Percentiles rank a stretch among this genome's conserved stretches.
These are phyloP conservation scores for Yamadazyma phyllophila DNA, from an alignment of 805 yeast species.

Conservation along the genomic window DNA sequence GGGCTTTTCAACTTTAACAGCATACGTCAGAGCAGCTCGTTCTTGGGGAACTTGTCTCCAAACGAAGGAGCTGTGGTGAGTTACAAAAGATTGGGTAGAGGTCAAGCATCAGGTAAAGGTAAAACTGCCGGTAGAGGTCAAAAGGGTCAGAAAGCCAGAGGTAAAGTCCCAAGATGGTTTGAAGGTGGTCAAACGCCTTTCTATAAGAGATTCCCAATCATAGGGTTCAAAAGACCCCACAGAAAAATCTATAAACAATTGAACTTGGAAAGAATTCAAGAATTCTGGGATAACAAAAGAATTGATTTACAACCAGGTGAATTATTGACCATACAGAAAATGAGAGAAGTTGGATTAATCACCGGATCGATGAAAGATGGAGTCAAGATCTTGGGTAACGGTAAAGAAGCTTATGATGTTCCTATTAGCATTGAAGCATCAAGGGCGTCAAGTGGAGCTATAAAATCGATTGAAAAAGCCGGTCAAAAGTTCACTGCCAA, in stretches of 20 bases:
- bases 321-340: constrained; percentile 68
- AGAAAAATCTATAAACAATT: constrained; percentile 53
- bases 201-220: constrained; percentile 78
- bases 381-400: constrained; percentile 75
- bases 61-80: constrained; percentile 58
- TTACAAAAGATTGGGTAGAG: constrained; percentile 86
- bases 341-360: constrained; percentile 72
- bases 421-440: constrained; percentile 80
- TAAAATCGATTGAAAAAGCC: constrained; percentile 63
- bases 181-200: constrained; percentile 99
- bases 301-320: constrained; percentile 58
- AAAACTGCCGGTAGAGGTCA: constrained; percentile 97
- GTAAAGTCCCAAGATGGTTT: constrained; percentile 86
- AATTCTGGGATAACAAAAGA: constrained; percentile 67
- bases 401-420: constrained; percentile 46
- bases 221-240: constrained; percentile 75
- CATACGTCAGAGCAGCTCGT: constrained; percentile 9
- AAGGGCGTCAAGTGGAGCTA: constrained; percentile 73
- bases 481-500: constrained; percentile 76
- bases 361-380: constrained; percentile 76
- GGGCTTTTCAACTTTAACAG: background rate
- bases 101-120: constrained; percentile 91
- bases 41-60: constrained; percentile 56
- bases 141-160: constrained; percentile 97
- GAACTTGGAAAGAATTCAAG: constrained; percentile 67